Conservation (phyloP, 1,284 basidiomycete genomes). For the Ganoderma lucidum region DNA sequence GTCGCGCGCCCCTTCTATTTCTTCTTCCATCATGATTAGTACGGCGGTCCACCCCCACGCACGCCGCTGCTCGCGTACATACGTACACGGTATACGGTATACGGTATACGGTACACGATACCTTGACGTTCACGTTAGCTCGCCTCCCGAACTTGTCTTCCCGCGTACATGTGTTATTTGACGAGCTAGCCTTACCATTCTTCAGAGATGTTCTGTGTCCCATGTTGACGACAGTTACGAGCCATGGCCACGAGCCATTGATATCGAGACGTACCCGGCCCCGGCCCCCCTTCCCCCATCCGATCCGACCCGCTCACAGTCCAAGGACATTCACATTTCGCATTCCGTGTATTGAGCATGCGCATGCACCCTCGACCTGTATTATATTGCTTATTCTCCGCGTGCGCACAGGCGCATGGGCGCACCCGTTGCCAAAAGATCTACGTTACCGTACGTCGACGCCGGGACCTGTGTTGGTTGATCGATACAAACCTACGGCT, state of each 20-base stretch:
- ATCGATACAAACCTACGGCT: no score
- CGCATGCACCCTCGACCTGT: no score
- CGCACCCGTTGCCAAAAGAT: neutral
- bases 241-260: neutral
- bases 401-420: neutral
- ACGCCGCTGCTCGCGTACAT: neutral
- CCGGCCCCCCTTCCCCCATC: no score
- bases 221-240: conserved; percentile 1
- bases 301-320: neutral
- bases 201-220: neutral
- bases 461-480: no score
- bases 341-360: neutral
- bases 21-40: no score
- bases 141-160: neutral
- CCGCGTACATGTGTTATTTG: neutral
- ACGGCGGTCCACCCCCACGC: neutral
- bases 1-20: neutral
- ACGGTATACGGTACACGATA: neutral
- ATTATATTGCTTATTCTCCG: neutral
- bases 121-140: neutral
- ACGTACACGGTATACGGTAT: neutral
- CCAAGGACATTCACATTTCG: neutral
- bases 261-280: no score
- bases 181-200: neutral
- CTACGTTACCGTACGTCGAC: neutral